phyloP scores from a whole-genome alignment of 176 grass and related monocot species.

The sorghum (Sorghum bicolor) region Sorghum_bicolor_NCBIv3 NC_012874.2:4384001-4384500 shows the following conservation, averaged over 20 bases:
- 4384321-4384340: conserved; percentile 15
- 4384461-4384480: conserved; percentile 37
- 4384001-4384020: background rate
- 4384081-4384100: conserved; percentile 4
- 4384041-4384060: conserved; percentile 26
- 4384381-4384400: conserved; percentile 24
- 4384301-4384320: conserved; percentile 5
- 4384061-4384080: conserved; percentile 27
- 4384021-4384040: conserved; percentile 1
- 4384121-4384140: conserved; percentile 13
- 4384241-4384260: background rate
- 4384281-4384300: background rate
- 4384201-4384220: conserved; percentile 4
- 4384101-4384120: conserved; percentile 31
- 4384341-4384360: conserved; percentile 15
- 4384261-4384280: conserved; percentile 11
- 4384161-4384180: background rate
- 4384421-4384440: conserved; percentile 31
- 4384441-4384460: conserved; percentile 27
- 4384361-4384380: conserved; percentile 30
- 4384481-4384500: conserved; percentile 28
- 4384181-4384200: background rate
- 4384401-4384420: conserved; percentile 6
- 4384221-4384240: background rate
- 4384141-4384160: conserved; percentile 21